Evolutionary conservation across 768 basidiomycete genomes (phyloP).

Genomic region (Russula brevipes): DNA sequence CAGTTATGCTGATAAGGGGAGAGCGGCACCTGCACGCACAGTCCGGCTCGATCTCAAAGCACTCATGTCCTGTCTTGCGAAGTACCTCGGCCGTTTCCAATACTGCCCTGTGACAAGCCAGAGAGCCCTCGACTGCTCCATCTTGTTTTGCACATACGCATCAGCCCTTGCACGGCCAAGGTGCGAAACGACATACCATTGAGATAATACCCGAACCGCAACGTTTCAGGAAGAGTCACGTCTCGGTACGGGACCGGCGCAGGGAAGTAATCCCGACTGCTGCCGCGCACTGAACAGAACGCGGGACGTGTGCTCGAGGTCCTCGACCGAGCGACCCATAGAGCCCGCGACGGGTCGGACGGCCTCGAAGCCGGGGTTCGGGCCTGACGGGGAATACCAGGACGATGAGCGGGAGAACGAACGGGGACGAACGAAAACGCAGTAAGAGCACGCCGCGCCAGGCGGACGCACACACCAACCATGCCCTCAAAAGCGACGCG

Average conservation of each 20-base stretch:
- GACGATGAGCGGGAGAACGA: no score
- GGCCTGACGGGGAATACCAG: constrained; percentile 33
- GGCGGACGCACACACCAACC: constrained; percentile 33
- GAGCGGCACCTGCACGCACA: constrained; percentile 4
- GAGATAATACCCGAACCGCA: constrained; percentile 72
- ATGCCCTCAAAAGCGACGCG: constrained; percentile 52
- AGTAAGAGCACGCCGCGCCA: no score
- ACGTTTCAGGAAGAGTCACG: constrained; percentile 45
- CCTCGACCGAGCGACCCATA: constrained; percentile 64
- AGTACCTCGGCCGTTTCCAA: constrained; percentile 35
- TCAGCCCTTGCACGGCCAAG: background rate
- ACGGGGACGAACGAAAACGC: no score
- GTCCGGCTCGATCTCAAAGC: constrained; percentile 33
- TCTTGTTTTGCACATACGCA: background rate
- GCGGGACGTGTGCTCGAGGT: constrained; percentile 58
- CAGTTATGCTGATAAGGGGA: background rate
- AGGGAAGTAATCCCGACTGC: constrained; percentile 27
- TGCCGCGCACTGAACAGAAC: constrained; percentile 40
- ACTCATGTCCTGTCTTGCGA: constrained; percentile 38
- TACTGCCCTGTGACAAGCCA: constrained; percentile 34
- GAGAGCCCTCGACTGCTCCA: constrained; percentile 16
- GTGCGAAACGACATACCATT: constrained; percentile 38
- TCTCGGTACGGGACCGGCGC: constrained; percentile 59
- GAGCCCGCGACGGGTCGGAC: constrained; percentile 54
- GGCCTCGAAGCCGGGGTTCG: constrained; percentile 66